Percentiles rank a stretch among this genome's conserved stretches.
Conservation (phyloP, 2,329 filamentous ascomycete species). For the Ascosphaera apis region DNA sequence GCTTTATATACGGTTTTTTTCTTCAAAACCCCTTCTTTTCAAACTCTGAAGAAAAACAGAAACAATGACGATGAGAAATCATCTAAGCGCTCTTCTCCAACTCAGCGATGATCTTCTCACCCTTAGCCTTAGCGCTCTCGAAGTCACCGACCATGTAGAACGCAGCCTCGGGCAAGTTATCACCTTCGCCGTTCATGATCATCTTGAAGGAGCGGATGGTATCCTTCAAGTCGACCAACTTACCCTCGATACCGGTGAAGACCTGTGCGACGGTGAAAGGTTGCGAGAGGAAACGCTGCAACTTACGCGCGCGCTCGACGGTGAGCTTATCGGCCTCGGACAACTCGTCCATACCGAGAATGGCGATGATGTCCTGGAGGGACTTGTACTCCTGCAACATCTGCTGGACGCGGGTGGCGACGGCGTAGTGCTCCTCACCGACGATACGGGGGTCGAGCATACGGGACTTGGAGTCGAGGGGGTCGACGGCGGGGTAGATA, state of each 20-base stretch:
- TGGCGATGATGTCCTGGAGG: conserved; percentile 99
- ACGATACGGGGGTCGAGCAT: conserved; percentile 98
- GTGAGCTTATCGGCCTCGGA: conserved; percentile 98
- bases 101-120: conserved; percentile 98
- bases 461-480: conserved; percentile 97
- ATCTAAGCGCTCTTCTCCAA: conserved; percentile 38
- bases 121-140: conserved; percentile 79
- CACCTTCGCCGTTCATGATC: conserved; percentile 84
- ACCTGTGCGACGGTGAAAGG: conserved; percentile 77
- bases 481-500: conserved; percentile 99
- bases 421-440: conserved; percentile 92
- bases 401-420: conserved; percentile 86
- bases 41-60: no score
- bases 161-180: conserved; percentile 71
- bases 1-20: no score
- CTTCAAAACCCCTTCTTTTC: no score
- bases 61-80: no score
- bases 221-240: conserved; percentile 94
- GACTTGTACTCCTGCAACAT: conserved; percentile 99
- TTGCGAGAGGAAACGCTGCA: conserved; percentile 99
- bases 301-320: conserved; percentile 99
- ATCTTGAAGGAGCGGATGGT: conserved; percentile 95
- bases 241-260: conserved; percentile 67
- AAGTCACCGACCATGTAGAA: conserved; percentile 99
- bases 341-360: conserved; percentile 99